A percentile compares a stretch with the other conserved stretches of the same genome.
phyloP scores from a whole-genome alignment of 1,139 yeast genomes.

The Taiozyma sp. region DNA sequence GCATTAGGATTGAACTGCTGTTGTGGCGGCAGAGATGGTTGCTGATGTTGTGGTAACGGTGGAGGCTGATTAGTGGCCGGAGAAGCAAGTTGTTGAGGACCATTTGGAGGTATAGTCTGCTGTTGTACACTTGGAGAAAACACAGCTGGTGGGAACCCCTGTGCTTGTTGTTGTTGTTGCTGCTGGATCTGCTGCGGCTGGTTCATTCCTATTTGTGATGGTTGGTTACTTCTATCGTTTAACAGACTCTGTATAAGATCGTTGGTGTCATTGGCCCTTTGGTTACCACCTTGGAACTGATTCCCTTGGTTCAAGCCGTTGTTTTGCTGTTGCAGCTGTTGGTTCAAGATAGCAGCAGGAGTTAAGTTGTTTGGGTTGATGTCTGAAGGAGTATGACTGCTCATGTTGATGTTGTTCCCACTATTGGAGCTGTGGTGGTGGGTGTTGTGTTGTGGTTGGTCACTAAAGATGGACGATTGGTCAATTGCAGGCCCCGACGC shows the following conservation, averaged over 20 bases:
- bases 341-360: constrained; percentile 11
- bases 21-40: constrained; percentile 9
- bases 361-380: constrained; percentile 6
- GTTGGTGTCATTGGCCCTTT: constrained; percentile 12
- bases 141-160: constrained; percentile 23
- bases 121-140: constrained; percentile 19
- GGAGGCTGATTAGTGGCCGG: constrained; percentile 8
- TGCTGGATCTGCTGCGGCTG: constrained; percentile 7
- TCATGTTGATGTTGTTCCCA: constrained; percentile 6
- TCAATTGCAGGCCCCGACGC: constrained; percentile 2
- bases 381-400: background rate
- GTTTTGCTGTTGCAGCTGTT: constrained; percentile 14
- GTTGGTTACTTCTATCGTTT: constrained; percentile 12
- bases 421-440: constrained; percentile 8
- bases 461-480: constrained; percentile 10
- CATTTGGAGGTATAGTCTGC: constrained; percentile 14
- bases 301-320: constrained; percentile 3
- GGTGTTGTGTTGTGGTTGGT: constrained; percentile 4
- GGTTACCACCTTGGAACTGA: constrained; percentile 5
- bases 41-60: constrained; percentile 5
- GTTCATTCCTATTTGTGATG: background rate
- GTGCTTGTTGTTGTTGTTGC: constrained; percentile 11
- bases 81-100: background rate
- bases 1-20: constrained; percentile 18
- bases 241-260: constrained; percentile 18